phyloP scores from a whole-genome alignment of 1,284 basidiomycete genomes.

The Rhizopogon hawkerae region DNA sequence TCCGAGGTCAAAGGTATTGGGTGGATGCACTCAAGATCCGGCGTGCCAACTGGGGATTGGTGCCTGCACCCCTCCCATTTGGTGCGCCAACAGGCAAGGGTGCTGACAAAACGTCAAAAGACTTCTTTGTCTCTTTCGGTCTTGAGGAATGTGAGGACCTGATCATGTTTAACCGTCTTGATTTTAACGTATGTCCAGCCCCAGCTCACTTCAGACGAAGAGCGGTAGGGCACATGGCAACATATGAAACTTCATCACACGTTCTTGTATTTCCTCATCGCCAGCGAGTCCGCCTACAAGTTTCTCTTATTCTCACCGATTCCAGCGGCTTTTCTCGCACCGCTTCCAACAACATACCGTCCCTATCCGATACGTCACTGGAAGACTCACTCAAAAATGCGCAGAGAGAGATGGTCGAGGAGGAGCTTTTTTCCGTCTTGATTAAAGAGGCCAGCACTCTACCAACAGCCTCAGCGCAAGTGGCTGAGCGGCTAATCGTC shows the following conservation, averaged over 20 bases:
- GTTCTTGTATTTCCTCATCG: constrained; percentile 57
- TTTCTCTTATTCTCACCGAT: constrained; percentile 39
- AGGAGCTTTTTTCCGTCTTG: constrained; percentile 65
- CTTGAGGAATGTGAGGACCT: constrained; percentile 64
- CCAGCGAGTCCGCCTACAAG: constrained; percentile 48
- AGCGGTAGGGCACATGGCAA: constrained; percentile 60
- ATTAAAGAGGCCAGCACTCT: constrained; percentile 64
- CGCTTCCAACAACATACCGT: constrained; percentile 32
- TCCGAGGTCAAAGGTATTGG: constrained; percentile 66
- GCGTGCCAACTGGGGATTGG: constrained; percentile 65
- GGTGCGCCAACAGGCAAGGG: constrained; percentile 63
- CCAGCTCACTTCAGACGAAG: constrained; percentile 50
- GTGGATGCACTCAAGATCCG: constrained; percentile 67
- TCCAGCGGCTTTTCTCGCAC: constrained; percentile 25
- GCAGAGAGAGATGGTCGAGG: constrained; percentile 66
- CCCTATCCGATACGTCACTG: constrained; percentile 31
- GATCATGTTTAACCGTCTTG: constrained; percentile 4
- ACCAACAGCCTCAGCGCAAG: constrained; percentile 63
- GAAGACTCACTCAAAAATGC: constrained; percentile 47
- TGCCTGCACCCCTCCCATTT: constrained; percentile 64
- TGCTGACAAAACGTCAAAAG: constrained; percentile 67
- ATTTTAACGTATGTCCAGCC: constrained; percentile 35
- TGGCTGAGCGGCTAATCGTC: constrained; percentile 65
- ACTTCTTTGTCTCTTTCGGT: constrained; percentile 70
- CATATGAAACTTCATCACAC: constrained; percentile 33